Evolutionary conservation across 1,139 yeast species (phyloP).

Genomic region (Blastobotrys capitulatus): DNA sequence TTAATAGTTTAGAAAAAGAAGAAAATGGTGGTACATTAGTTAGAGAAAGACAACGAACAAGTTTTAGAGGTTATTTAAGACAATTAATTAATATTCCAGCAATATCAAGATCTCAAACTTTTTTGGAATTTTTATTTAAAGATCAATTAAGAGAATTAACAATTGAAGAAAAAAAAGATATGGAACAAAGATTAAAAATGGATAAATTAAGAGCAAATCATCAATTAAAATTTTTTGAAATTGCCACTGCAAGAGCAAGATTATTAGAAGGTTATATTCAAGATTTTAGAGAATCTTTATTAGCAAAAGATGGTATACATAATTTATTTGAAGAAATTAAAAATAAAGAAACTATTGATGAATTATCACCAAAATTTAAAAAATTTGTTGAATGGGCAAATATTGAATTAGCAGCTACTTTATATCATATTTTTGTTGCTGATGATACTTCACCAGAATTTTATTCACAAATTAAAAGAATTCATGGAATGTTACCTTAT

Average conservation of each 20-base stretch:
- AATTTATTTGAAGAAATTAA: conserved; percentile 62
- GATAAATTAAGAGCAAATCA: conserved; percentile 59
- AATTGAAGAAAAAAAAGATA: conserved; percentile 48
- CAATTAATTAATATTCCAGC: conserved; percentile 50
- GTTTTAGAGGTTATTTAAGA: conserved; percentile 67
- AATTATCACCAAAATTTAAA: conserved; percentile 61
- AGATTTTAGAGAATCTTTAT: conserved; percentile 46
- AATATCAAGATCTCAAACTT: conserved; percentile 46
- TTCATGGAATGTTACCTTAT: conserved; percentile 77
- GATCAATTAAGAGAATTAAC: conserved; percentile 36
- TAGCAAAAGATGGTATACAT: conserved; percentile 47
- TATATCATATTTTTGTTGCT: conserved; percentile 73
- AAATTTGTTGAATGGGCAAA: conserved; percentile 78
- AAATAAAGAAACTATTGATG: conserved; percentile 44
- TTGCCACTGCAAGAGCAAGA: conserved; percentile 47
- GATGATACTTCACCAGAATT: conserved; percentile 74
- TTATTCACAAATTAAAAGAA: conserved; percentile 57
- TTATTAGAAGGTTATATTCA: conserved; percentile 49
- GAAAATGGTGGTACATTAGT: conserved; percentile 31
- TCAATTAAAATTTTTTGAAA: conserved; percentile 66
- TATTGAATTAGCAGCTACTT: conserved; percentile 75
- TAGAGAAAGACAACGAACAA: conserved; percentile 67
- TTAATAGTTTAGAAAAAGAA: conserved; percentile 10
- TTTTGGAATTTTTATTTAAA: conserved; percentile 48
- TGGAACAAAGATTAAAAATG: conserved; percentile 48